Conservation (phyloP, 148 eudicot species). For the Amaranthus palmeri region DNA sequence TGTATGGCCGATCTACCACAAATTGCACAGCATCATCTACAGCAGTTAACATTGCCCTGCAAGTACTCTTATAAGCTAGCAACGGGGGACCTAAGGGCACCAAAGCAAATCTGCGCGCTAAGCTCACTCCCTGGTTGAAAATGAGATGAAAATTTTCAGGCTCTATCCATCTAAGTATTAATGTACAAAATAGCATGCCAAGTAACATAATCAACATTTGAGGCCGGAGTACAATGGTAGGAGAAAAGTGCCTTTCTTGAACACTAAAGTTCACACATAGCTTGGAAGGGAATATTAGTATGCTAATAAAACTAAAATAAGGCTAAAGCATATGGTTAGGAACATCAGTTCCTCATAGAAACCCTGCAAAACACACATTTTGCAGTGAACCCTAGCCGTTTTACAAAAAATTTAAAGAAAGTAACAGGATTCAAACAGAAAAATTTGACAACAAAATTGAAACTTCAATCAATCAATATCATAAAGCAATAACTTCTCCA, state of each 20-base stretch:
- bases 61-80: conserved; percentile 88
- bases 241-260: neutral
- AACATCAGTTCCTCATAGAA: too few relatives aligned
- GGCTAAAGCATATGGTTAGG: too few relatives aligned
- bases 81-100: conserved; percentile 98
- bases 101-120: conserved; percentile 98
- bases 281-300: too few relatives aligned
- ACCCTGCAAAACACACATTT: too few relatives aligned
- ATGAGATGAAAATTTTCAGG: conserved; percentile 9
- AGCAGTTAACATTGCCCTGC: conserved; percentile 93
- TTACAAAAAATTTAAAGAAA: too few relatives aligned
- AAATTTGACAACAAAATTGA: too few relatives aligned
- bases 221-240: neutral
- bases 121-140: conserved; percentile 75
- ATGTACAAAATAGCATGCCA: neutral
- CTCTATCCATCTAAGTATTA: neutral
- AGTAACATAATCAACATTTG: neutral
- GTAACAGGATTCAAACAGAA: too few relatives aligned
- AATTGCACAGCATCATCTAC: conserved; percentile 75
- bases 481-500: too few relatives aligned
- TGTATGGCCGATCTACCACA: conserved; percentile 85
- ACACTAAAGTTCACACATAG: neutral
- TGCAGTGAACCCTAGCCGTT: too few relatives aligned
- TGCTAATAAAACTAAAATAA: too few relatives aligned
- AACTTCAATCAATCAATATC: too few relatives aligned